Evolutionary conservation across 1,284 basidiomycete species (phyloP), one percentile per base, ranked within the genome.

Genomic region (Stygiomarasmius scandens): DNA sequence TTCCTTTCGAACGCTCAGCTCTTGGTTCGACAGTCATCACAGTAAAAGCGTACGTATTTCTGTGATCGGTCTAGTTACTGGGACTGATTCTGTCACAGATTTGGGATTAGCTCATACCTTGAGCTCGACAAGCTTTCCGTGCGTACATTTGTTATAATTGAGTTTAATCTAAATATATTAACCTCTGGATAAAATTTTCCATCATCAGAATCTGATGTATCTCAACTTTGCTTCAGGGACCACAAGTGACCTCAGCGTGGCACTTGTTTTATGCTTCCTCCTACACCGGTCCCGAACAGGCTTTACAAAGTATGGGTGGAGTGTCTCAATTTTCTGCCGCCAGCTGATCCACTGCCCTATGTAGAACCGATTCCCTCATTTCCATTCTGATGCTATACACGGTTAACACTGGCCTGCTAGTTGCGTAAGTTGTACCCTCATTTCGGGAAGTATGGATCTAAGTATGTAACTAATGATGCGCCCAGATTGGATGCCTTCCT

Each of bases 401-500:
- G 1, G 70, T 81, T 46, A 79, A 80, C 55, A 82, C 80, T 0
- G 80, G 81, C 55, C 55, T 77, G 55, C 72, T 85, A 38, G 83
- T 83, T 27, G 78, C 79, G 82, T 84, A 63, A 50, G 81, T 74
- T n/a, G 32, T 23, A 11, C 23, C 24, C 14, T 52, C 2, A 9
- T 23, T 29, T 34, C 22, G 23, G 10, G 20, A n/a, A 9, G 32
- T 8, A n/a, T 62, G 63, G 20, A 58, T 58, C 38, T 60, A 44
- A 65, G 4, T 54, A 50, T 4, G 47, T 11, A 43, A 41, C 12
- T 32, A 6, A 6, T 5, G 29, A 12, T 32, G 12, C 29, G 12
- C 12, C 46, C 29, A 84, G 83, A 3, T 55, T 83, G 14, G 75
- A 81, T 58, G 77, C 81, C 6, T 67, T 71, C 2, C 61, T 79